These are phyloP conservation scores for Escovopsis sp. DNA, from an alignment of 2,329 filamentous ascomycete genomes.

Conservation along the genomic window DNA sequence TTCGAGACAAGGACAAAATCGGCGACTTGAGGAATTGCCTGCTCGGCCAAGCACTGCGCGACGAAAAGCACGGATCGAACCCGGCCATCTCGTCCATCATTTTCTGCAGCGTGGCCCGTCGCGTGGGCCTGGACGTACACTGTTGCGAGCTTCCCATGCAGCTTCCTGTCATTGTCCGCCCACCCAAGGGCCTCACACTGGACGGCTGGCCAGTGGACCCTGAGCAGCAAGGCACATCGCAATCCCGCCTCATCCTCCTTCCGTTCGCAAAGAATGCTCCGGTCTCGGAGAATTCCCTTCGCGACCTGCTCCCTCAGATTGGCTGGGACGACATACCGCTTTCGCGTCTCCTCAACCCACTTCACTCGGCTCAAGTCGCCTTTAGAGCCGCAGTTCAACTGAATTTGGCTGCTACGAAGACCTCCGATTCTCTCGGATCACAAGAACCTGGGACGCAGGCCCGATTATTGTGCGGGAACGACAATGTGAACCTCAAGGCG, in stretches of 20 bases:
- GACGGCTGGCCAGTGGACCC: slow-evolving; percentile 30
- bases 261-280: slow-evolving; percentile 61
- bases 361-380: too few species aligned
- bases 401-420: too few species aligned
- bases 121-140: slow-evolving; percentile 60
- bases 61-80: slow-evolving; percentile 60
- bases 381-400: too few species aligned
- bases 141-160: slow-evolving; percentile 76
- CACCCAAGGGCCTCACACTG: slow-evolving; percentile 44
- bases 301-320: slow-evolving; percentile 38
- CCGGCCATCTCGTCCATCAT: slow-evolving; percentile 80
- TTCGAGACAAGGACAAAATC: slow-evolving; percentile 50
- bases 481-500: slow-evolving; percentile 31
- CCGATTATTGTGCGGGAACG: slow-evolving; percentile 21
- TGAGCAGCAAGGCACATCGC: slow-evolving; percentile 19
- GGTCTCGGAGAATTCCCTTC: slow-evolving; percentile 44
- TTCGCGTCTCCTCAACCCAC: too few species aligned
- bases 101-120: slow-evolving; percentile 64
- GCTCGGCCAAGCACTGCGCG: slow-evolving; percentile 65
- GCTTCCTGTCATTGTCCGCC: slow-evolving; percentile 64
- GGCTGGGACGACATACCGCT: slow-evolving; percentile 19
- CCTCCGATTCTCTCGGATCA: too few species aligned
- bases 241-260: slow-evolving; percentile 42
- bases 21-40: slow-evolving; percentile 76
- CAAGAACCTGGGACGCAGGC: neutral